Base-by-base conservation (phyloP, 345 rosid species). In the Ceriops zippeliana region DNA sequence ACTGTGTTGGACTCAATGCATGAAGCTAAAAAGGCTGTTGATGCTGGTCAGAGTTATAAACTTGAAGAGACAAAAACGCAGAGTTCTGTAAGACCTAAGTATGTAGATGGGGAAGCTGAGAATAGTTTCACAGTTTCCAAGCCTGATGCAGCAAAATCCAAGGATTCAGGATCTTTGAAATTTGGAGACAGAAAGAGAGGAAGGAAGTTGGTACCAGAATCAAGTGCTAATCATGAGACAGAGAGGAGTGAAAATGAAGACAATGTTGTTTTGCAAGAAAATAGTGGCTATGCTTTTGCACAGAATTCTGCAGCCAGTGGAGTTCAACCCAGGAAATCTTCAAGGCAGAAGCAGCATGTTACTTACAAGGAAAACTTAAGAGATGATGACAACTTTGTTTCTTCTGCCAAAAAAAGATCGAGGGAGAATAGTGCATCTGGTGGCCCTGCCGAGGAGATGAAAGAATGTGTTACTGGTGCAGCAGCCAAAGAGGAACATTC, bases 261-360 rank as follows among this genome's bases (percentile, higher is more conserved):
- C 54, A 67, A 75, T 83, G 56, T 22, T 51, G 70, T 24, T 68
- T 28, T 22, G 22, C 62, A 75, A 57, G 80, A 76, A 73, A 67
- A 76, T 70, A 63, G 67, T 7, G 37, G 67, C 52, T 66, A 71
- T 66, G 51, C 59, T 68, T 66, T 66, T 42, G 58, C 71, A 49
- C 68, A 30, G 63, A 73, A 72, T 70, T 63, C 62, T 68, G 65
- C 63, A 22, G 30, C 56, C 10, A 54, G 69, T 80, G 69, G 52
- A 47, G 75, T 63, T 24, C 76, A 69, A 35, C 54, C 65, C 56
- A 79, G 89, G 79, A 83, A 75, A 76, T 85, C 93, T 63, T 65
- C 78, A 52, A 85, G 90, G 82, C 78, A 62, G 59, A 83, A 75
- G 73, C 88, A 79, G 63, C 68, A 69, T 11, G 70, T 75, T 59